Base-by-base conservation (phyloP, 1,284 basidiomycete species). In the Ceratobasidium sp. region DNA sequence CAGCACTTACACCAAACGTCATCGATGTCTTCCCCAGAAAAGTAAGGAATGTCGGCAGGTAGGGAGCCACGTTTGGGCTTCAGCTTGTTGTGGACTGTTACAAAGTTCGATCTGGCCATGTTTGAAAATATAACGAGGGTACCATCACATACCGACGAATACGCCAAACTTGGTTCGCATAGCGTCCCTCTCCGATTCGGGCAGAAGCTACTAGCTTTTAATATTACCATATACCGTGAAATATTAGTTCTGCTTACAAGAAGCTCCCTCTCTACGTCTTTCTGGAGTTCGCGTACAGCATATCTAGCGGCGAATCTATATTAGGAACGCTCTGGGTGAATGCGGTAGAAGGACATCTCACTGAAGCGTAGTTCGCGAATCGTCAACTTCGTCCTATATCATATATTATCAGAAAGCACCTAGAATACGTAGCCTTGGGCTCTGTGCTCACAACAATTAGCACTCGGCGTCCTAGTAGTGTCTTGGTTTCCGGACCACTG, bases 301-400 rank as follows among this genome's bases (percentile, higher is more conserved):
- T 98, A 98, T 76, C 94, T 95, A 80, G 24, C 19, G 15, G 33
- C 17, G 8, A 27, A 27, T 6, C 69, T 57, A 24, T n/a, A 73
- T 73, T 8, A 62, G 69, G 69, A 33, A 19, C 62, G 48, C 57
- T 73, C 57, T 36, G 69, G 48, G 7, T 54, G 45, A 22, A 73
- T 63, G 31, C 69, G 27, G 7, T 24, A 33, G 19, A 14, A n/a
- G 29, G 36, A 44, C 75, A 54, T 82, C 90, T 79, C 79, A 94
- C 93, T 91, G 88, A 9, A 97, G 87, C 0, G 94, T 97, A 82
- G 94, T 96, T 78, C 96, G 91, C 14, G 95, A 93, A 82, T 98
- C 96, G 81, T 98, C 96, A 41, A 98, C 91, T 83, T 98, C 96
- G 81, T 98, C 96, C 93, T 95, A 77, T 33, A 47, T 29, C 64